phyloP scores from a whole-genome alignment of 2,329 filamentous ascomycete species.

The Xylariaceae sp. region DNA sequence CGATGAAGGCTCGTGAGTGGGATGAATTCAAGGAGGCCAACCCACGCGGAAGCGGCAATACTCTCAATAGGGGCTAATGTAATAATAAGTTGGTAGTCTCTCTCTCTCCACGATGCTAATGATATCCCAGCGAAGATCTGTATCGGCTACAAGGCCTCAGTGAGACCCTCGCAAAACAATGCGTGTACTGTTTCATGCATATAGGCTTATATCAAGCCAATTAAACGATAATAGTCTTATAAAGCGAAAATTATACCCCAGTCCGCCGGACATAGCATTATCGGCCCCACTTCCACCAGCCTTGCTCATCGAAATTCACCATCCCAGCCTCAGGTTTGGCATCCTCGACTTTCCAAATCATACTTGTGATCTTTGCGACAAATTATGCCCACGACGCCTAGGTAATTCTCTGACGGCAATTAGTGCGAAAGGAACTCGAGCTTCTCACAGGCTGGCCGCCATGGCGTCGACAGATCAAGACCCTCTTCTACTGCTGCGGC shows the following conservation, averaged over 20 bases:
- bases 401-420: not conserved
- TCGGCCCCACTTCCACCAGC: conserved; percentile 9
- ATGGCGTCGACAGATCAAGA: conserved; percentile 72
- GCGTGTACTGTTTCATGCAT: conserved; percentile 4
- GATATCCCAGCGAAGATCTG: no score
- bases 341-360: not conserved
- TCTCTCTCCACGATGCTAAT: not conserved
- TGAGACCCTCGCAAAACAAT: not conserved
- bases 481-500: conserved; percentile 81
- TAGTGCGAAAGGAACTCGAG: not conserved
- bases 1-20: conserved; percentile 92
- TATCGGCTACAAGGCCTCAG: not conserved
- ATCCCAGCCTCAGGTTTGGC: conserved; percentile 11
- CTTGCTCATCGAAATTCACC: conserved; percentile 18
- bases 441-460: no score
- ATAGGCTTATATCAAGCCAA: conserved; percentile 8
- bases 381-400: no score
- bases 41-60: conserved; percentile 82
- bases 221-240: no score
- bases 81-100: not conserved
- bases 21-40: conserved; percentile 94
- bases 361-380: not conserved
- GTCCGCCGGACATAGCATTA: not conserved
- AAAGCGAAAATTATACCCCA: no score
- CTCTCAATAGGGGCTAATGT: conserved; percentile 71